Evolutionary conservation across 441 rosid species (phyloP).

Genomic region (Cnidoscolus chayamansa): DNA sequence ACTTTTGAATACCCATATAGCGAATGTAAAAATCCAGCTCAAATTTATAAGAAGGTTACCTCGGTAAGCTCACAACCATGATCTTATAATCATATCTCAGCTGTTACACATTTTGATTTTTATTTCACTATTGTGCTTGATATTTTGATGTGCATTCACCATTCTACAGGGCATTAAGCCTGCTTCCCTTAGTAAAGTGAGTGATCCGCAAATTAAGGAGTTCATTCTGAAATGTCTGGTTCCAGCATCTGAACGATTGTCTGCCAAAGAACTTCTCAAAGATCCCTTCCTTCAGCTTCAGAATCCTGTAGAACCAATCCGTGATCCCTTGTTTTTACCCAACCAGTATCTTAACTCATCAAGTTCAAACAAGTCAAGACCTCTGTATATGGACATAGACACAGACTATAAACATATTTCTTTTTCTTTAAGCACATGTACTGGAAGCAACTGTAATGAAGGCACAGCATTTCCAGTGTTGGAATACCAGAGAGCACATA

Average conservation of each 20-base stretch:
- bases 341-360: conserved; percentile 26
- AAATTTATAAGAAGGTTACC: conserved; percentile 72
- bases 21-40: conserved; percentile 70
- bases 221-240: conserved; percentile 72
- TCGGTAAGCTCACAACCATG: conserved; percentile 37
- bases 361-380: conserved; percentile 32
- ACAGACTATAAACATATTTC: conserved; percentile 37
- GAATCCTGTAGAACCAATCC: conserved; percentile 30
- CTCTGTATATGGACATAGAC: conserved; percentile 64
- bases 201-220: conserved; percentile 54
- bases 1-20: conserved; percentile 69
- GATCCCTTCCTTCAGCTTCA: conserved; percentile 59
- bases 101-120: not conserved
- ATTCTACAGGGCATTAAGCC: conserved; percentile 60
- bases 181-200: conserved; percentile 59
- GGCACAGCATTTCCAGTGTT: conserved; percentile 24
- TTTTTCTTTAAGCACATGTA: conserved; percentile 30
- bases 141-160: not conserved
- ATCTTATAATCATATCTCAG: too few species aligned
- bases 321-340: conserved; percentile 30
- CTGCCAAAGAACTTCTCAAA: conserved; percentile 60
- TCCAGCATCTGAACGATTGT: conserved; percentile 55
- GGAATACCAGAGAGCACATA: conserved; percentile 40
- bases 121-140: not conserved
- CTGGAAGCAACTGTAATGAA: conserved; percentile 31